Evolutionary conservation across 441 rosid genomes (phyloP), one percentile per base, ranked within the genome.

Genomic region (Populus trichocarpa): DNA sequence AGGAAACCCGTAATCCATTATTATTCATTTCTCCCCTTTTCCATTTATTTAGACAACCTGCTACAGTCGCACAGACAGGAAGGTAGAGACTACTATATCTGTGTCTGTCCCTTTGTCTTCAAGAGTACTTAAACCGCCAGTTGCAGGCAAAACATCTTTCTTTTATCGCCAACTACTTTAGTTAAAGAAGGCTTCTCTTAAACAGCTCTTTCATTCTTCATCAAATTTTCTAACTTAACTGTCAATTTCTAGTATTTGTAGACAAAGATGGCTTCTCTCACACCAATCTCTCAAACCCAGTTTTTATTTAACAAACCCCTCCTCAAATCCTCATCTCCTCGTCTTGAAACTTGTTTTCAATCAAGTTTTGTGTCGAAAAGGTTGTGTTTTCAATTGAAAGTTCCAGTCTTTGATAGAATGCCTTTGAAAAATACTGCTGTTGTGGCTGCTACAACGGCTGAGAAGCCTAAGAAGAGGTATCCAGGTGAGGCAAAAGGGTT

Each of bases 401-500:
- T 67, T 38, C 53, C 77, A 1, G 14, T 71, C 33, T 69, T 10
- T 61, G 28, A 30, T 30, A 69, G 78, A 70, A 86, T 87, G 87
- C 81, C 88, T 22, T 69, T 69, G 83, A 93, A 70, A 73, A 73
- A 73, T 61, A 75, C 80, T 25, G 13, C 59, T 16, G 75, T 18
- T 40, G 90, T 91, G 50, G 79, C 87, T 16, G 90, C 95, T 23
- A 86, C 91, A 7, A 87, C 94, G 35, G 88, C 94, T 0, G 97
- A 90, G 90, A 92, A 89, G 91, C 86, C 85, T 36, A 86, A 78
- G 50, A 90, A 83, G 86, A 84, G 96, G 70, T 91, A 91, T 75
- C 98, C 98, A 0, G 95, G 96, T 3, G 96, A 93, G 90, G 87
- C 95, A 0, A 95, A 93, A 75, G 99, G 98, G 57, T 93, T 95